Base-by-base conservation (phyloP, 1,284 basidiomycete species). In the Ustilago trichophora region DNA sequence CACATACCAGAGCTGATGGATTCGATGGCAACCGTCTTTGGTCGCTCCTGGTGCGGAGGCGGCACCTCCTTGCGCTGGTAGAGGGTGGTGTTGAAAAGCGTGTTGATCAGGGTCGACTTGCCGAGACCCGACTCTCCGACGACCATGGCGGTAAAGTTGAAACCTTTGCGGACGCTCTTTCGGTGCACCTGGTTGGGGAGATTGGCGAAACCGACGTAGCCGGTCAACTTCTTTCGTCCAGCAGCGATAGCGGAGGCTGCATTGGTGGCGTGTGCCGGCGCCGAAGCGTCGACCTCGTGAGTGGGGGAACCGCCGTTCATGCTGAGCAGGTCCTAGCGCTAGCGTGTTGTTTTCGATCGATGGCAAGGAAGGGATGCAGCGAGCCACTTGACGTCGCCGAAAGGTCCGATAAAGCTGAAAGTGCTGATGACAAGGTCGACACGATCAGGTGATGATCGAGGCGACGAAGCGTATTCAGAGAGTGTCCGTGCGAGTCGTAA, bases 51-150 rank as follows among this genome's bases (percentile, higher is more conserved):
- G 32, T 74, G 63, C 26, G 73, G 71, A 21, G 72, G 68, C 3
- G 74, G 77, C 24, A 78, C 77, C 54, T 80, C 71, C 48, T 78
- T 78, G 63, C 75, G 72, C 16, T 77, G 76, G 51, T 79, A 78
- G 33, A 80, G 69, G 21, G 73, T 75, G 16, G 74, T 79, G 72
- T 80, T 80, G 72, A 80, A 80, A 33, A 80, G 69, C 10, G 78
- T 80, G 74, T 80, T 80, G 72, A 80, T 76, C 42, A 80, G 60
- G 11, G 78, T 80, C 34, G 77, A 79, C 69, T 80, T 80, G 47
- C 78, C 78, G 16, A 80, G 72, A 55, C 78, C 78, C 16, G 77
- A 78, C 54, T 80, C 77, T 57, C 78, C 78, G 16, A 80, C 78
- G 15, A 80, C 77, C 78, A 80, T 80, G 36, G 65, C 65, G 15